Percentiles rank a stretch among this genome's conserved stretches.
These are phyloP conservation scores for Harringtonia aguacate DNA, from an alignment of 2,329 filamentous ascomycete species.

Conservation along the genomic window DNA sequence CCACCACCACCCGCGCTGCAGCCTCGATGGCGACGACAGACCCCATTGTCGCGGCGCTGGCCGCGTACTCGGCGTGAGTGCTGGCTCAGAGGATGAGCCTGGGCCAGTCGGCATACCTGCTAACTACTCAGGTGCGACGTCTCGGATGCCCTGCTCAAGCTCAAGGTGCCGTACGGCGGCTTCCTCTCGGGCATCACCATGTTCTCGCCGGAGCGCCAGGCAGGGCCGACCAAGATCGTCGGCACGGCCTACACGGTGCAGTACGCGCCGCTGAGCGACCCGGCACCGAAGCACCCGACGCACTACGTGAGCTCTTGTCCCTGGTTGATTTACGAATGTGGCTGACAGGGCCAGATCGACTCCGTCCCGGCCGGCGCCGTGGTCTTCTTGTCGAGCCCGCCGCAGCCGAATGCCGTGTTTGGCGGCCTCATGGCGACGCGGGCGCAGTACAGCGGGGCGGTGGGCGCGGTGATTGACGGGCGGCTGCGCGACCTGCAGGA, in stretches of 20 bases:
- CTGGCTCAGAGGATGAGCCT: too few species aligned
- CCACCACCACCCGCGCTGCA: too few species aligned
- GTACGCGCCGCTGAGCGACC: conserved; percentile 35
- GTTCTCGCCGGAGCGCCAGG: conserved; percentile 41
- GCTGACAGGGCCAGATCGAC: conserved; percentile 29
- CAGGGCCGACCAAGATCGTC: conserved; percentile 38
- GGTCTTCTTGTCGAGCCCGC: conserved; percentile 38
- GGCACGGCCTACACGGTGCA: conserved; percentile 45
- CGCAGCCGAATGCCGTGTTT: conserved; percentile 39
- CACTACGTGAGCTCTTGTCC: conserved; percentile 30
- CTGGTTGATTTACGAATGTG: not conserved
- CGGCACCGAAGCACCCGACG: conserved; percentile 29
- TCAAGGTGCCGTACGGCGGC: conserved; percentile 36
- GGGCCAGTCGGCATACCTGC: not conserved
- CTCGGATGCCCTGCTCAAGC: conserved; percentile 39
- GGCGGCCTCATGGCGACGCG: conserved; percentile 42
- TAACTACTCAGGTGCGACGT: conserved; percentile 30
- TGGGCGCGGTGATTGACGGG: conserved; percentile 40
- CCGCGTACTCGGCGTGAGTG: conserved; percentile 21
- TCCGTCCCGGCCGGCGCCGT: conserved; percentile 33
- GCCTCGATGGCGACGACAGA: conserved; percentile 10
- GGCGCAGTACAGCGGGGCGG: conserved; percentile 31
- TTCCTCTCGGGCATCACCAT: conserved; percentile 43
- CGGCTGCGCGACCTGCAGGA: conserved; percentile 41
- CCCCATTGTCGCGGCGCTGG: conserved; percentile 19